Evolutionary conservation across 208 protist genomes (phyloP), one percentile per base, ranked within the genome.

Genomic region (Crithidia bombi): DNA sequence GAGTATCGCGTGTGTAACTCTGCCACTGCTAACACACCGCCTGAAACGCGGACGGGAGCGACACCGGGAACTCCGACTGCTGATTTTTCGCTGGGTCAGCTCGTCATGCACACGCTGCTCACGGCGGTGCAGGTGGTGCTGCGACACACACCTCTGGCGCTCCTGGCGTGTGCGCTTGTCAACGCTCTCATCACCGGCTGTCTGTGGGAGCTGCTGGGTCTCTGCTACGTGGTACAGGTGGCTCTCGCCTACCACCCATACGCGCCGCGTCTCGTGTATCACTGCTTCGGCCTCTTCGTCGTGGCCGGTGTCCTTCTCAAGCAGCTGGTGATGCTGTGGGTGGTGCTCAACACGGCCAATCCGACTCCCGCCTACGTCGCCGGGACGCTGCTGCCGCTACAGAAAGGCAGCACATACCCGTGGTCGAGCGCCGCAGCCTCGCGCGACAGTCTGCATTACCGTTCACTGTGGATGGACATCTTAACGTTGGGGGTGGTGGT

Each of bases 181-280:
- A 81, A 86, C 59, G 70, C 79, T 46, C 68, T 90, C 43, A 26
- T 83, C n/a, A 86, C 81, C 17, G 70, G 69, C 35, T 79, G 74
- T 39, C 11, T 82, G 33, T 90, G 80, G 75, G 85, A 90, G 52
- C 47, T 87, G 2, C 0, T 73, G 3, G 79, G 74, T 2, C 78
- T 87, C 33, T 78, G 59, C 41, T 81, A 82, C 55, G 58, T 86
- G 21, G 63, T 90, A 25, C 58, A 81, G 11, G 59, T 90, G 21
- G 82, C 71, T 26, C 81, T 82, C 26, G 62, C 73, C 39, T 87
- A 79, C 54, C 63, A 87, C 46, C 85, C 85, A 1, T 71, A 81
- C 56, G 63, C 85, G 1, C 85, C 85, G 11, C 79, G 71, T 30
- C 41, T 61, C 38, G 64, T 82, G 5, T 90, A 68, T 65, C 44